Conservation (phyloP, 2,329 filamentous ascomycete species). For the Seiridium cupressi region DNA sequence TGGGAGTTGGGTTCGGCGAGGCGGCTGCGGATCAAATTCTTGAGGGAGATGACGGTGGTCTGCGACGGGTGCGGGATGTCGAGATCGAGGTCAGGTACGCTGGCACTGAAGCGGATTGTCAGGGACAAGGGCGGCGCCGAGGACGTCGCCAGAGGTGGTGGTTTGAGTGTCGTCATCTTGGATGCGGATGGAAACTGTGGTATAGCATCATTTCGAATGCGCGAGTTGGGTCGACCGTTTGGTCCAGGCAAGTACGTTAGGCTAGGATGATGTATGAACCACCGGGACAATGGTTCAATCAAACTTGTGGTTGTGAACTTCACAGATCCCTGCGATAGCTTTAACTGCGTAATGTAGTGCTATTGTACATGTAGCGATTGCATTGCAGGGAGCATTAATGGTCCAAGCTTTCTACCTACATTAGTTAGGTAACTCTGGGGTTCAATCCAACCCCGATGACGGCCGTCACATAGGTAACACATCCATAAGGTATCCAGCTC, state of each 20-base stretch:
- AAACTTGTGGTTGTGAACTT: no score
- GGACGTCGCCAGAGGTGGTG: constrained; percentile 9
- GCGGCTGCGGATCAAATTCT: constrained; percentile 74
- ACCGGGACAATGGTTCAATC: no score
- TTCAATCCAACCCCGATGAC: not conserved
- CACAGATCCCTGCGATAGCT: no score
- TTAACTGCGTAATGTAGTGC: no score
- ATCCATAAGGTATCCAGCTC: no score
- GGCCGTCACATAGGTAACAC: not conserved
- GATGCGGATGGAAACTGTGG: not conserved
- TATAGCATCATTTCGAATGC: not conserved
- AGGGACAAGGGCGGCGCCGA: constrained; percentile 59
- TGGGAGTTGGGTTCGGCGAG: constrained; percentile 61
- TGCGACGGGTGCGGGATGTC: constrained; percentile 66
- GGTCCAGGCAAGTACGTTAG: no score
- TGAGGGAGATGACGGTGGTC: constrained; percentile 76
- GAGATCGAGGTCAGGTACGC: constrained; percentile 79
- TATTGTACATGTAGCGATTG: no score
- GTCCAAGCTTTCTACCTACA: not conserved
- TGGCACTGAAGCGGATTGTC: constrained; percentile 86
- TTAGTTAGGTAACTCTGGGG: not conserved
- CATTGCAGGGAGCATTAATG: no score
- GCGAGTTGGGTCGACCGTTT: not conserved
- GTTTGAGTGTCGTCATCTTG: constrained; percentile 15
- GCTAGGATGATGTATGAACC: no score